Base-by-base conservation (phyloP, 441 rosid species). In the Breynia disticha region DNA sequence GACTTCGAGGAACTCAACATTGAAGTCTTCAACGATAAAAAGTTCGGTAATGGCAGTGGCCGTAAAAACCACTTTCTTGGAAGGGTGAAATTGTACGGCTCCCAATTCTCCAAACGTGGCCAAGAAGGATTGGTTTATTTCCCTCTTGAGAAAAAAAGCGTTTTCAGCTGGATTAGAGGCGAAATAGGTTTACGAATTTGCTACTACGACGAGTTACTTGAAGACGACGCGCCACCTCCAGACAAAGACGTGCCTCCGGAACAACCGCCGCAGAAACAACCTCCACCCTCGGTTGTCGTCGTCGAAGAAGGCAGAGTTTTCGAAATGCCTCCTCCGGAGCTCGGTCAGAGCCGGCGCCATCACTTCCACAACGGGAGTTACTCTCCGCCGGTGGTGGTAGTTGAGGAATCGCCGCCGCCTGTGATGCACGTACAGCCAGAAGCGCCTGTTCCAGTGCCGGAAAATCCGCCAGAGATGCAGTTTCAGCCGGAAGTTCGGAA, bases 31-130 rank as follows among this genome's bases (percentile, higher is more conserved):
- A 84, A 90, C 63, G 96, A 90, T 52, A 85, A 80, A 71, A 78
- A 67, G 55, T 84, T 61, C 59, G 81, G 87, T 53, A 86, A 77
- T 52, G 95, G 82, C 54, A 75, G 87, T 17, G 93, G 85, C 70
- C 86, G 96, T 21, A 90, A 84, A 52, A 84, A 84, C 44, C 95
- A 90, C 69, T 90, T 90, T 72, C 68, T 90, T 32, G 96, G 97
- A 1, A 65, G 97, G 64, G 84, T 90, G 2, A 90, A 90, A 74
- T 55, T 90, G 60, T 90, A 74, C 52, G 97, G 95, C 13, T 75
- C 89, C 15, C 97, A 84, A 70, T 87, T 90, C 55, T 46, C 83
- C 0, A 69, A 28, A 54, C 66, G 76, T 54, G 96, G 97, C 0
- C 81, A 87, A 11, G 95, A 84, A 68, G 95, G 89, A 11, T 65